phyloP scores from a whole-genome alignment of 2,329 filamentous ascomycete genomes.

The Exophiala aquamarina region DNA sequence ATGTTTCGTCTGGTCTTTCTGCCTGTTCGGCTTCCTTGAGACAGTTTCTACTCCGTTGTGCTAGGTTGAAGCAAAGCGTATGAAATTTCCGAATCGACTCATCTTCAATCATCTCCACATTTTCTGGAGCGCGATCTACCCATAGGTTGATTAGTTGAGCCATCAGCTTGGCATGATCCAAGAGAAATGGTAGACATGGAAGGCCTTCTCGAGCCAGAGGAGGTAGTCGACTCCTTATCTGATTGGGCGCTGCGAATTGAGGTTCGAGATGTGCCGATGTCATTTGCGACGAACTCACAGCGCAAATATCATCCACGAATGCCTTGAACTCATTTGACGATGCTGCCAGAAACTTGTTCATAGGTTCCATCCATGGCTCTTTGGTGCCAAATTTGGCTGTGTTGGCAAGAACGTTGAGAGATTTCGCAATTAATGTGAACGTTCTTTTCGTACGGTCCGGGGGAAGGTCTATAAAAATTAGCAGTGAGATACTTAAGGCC shows the following conservation, averaged over 20 bases:
- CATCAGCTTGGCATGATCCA: constrained; percentile 84
- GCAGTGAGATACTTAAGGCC: neutral
- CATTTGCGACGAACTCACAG: constrained; percentile 67
- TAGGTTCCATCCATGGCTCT: constrained; percentile 98
- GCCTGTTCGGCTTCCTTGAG: constrained; percentile 48
- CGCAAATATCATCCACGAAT: constrained; percentile 84
- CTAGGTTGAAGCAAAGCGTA: constrained; percentile 41
- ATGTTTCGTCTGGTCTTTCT: constrained; percentile 45
- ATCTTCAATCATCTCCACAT: constrained; percentile 40
- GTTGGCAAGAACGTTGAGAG: constrained; percentile 85
- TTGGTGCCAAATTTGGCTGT: constrained; percentile 89
- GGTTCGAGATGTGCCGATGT: constrained; percentile 58
- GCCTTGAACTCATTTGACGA: constrained; percentile 79
- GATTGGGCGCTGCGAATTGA: constrained; percentile 88
- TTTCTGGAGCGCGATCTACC: constrained; percentile 42
- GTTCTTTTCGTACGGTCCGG: constrained; percentile 80
- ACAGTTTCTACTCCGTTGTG: constrained; percentile 46
- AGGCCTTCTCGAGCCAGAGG: constrained; percentile 85
- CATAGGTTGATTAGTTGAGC: constrained; percentile 72
- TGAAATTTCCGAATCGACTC: constrained; percentile 46
- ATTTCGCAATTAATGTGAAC: constrained; percentile 88
- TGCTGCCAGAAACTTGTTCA: constrained; percentile 81
- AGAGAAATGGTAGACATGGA: constrained; percentile 85
- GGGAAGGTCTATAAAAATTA: constrained; percentile 65
- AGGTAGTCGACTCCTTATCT: constrained; percentile 80